Conservation (phyloP, 768 basidiomycete species). For the Chalciporus sphaerocephalus region DNA sequence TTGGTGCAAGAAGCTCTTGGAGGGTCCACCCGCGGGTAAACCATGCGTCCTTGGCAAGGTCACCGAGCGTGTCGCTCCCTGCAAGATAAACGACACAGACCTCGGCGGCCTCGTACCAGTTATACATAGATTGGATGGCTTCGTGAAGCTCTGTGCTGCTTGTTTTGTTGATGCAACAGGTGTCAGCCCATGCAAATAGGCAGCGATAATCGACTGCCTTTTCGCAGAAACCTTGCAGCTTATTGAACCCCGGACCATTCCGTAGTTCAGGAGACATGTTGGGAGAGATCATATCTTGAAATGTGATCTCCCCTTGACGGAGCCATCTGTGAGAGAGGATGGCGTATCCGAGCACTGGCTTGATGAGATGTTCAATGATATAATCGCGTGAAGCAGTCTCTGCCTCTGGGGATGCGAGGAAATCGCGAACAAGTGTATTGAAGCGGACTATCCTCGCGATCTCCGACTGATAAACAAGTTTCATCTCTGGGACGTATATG, state of each 20-base stretch:
- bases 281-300: not conserved
- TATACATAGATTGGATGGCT: slow-evolving; percentile 12
- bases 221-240: slow-evolving; percentile 12
- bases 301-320: not conserved
- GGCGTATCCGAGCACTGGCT: not conserved
- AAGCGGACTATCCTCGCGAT: not conserved
- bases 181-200: slow-evolving; percentile 22
- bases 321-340: slow-evolving; percentile 4
- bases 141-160: slow-evolving; percentile 13
- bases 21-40: slow-evolving; percentile 15
- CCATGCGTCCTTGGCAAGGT: slow-evolving; percentile 7
- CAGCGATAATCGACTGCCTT: slow-evolving; percentile 13
- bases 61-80: not conserved
- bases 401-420: not conserved
- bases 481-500: slow-evolving; percentile 1
- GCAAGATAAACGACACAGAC: slow-evolving; percentile 14
- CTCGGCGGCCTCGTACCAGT: slow-evolving; percentile 12
- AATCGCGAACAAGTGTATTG: not conserved
- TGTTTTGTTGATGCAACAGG: slow-evolving; percentile 17
- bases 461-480: not conserved
- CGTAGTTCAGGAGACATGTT: not conserved
- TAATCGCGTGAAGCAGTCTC: not conserved
- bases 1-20: slow-evolving; percentile 12
- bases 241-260: not conserved
- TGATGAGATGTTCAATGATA: not conserved